Evolutionary conservation across 176 grass and related monocot species (phyloP), one percentile per base, ranked within the genome.

Genomic region (Hordeum marinum): DNA sequence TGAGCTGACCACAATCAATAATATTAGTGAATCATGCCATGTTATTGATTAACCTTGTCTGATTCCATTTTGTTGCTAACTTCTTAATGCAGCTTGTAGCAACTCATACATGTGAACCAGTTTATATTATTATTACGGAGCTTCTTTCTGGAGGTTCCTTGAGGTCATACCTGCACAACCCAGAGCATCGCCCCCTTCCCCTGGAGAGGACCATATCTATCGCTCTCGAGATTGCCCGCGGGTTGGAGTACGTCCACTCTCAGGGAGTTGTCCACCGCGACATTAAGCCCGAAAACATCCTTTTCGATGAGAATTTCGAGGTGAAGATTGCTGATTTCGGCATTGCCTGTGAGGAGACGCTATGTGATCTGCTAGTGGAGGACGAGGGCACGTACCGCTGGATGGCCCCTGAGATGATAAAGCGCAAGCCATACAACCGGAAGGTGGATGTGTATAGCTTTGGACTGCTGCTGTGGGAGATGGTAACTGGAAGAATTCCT

Each of bases 331-430:
- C 84, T 48, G 93, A 95, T 79, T 95, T 95, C 29, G 93, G 93
- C 45, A 92, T 95, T 18, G 93, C 93, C 55, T 95, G 93, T 8
- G 90, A 95, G 84, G 93, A 92, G 59, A 70, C 86, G 48, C 31
- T 85, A 0, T 95, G 93, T n/a, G 86, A 95, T 82, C 26, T 84
- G 34, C 71, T 92, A 64, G 86, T 89, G 7, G 86, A 92, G 60
- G 93, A 95, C 52, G 80, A 85, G 46, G 93, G 93, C 68, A 95
- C 93, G 14, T 95, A 87, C 59, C 89, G 93, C 59, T 95, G 93
- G 93, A 95, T 95, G 93, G 93, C 93, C 54, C 93, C 93, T 11
- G 93, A 95, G 86, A 92, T 92, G 90, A 86, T 95, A 40, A 95
- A 90, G 79, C 79, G 80, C 25, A 88, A 95, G 71, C 83, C 88